Percentiles rank a stretch among this genome's conserved stretches.
Evolutionary conservation across 2,329 filamentous ascomycete species (phyloP).

Genomic region (Aspergillus aculeatus): DNA sequence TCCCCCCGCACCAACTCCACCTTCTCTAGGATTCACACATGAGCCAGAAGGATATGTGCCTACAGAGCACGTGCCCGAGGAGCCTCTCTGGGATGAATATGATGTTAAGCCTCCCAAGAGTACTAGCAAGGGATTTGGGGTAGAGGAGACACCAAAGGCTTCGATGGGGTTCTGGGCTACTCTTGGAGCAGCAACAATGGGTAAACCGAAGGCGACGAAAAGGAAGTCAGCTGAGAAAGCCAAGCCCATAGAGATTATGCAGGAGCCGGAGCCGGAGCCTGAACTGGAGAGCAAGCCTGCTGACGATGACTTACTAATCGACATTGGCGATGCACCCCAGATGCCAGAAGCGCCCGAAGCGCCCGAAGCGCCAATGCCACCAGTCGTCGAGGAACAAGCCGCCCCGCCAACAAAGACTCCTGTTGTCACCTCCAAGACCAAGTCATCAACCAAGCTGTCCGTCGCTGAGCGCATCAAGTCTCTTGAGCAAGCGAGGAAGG

Average conservation of each 20-base stretch:
- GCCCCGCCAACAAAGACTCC: constrained; percentile 43
- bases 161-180: constrained; percentile 46
- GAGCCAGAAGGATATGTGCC: constrained; percentile 31
- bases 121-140: constrained; percentile 34
- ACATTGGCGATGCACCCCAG: constrained; percentile 34
- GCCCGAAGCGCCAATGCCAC: constrained; percentile 35
- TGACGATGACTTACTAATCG: constrained; percentile 33
- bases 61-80: constrained; percentile 35
- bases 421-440: constrained; percentile 37
- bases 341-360: constrained; percentile 30
- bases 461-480: constrained; percentile 56
- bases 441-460: constrained; percentile 43
- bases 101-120: constrained; percentile 38
- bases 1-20: constrained; percentile 50
- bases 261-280: constrained; percentile 19
- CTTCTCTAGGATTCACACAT: constrained; percentile 44
- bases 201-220: constrained; percentile 42
- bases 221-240: constrained; percentile 50
- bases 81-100: constrained; percentile 38
- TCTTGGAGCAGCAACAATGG: constrained; percentile 39
- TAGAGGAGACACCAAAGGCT: constrained; percentile 40
- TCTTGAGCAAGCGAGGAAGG: constrained; percentile 43
- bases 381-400: constrained; percentile 41
- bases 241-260: constrained; percentile 34
- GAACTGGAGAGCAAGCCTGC: background rate